A percentile compares a stretch with the other conserved stretches of the same genome.
Evolutionary conservation across 208 protist species (phyloP).

Genomic region (Zelonia costaricensis): DNA sequence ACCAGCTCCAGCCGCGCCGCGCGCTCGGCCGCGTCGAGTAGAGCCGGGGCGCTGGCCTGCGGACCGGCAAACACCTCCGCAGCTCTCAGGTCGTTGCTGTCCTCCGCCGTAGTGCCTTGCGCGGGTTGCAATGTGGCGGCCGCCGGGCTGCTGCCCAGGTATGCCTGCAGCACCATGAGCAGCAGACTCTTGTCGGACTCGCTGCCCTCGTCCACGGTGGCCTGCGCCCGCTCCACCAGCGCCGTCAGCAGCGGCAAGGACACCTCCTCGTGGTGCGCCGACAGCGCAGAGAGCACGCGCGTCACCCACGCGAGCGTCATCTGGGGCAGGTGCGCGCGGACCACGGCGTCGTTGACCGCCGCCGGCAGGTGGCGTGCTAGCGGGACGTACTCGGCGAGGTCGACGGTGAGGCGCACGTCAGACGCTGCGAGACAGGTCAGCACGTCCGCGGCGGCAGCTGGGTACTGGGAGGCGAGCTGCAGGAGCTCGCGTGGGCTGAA

Average conservation of each 20-base stretch:
- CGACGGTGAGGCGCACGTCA: constrained; percentile 58
- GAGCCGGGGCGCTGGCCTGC: too few relatives aligned
- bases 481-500: constrained; percentile 68
- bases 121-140: not conserved
- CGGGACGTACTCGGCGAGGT: constrained; percentile 61
- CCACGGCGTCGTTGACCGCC: constrained; percentile 47
- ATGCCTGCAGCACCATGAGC: constrained; percentile 72
- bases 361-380: constrained; percentile 61
- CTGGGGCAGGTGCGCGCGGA: constrained; percentile 47
- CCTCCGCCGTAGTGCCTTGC: not conserved
- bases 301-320: constrained; percentile 68
- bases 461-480: constrained; percentile 52
- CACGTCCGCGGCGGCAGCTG: constrained; percentile 34
- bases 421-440: constrained; percentile 34
- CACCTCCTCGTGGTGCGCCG: constrained; percentile 48
- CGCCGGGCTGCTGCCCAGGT: constrained; percentile 21
- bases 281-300: constrained; percentile 62
- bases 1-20: constrained; percentile 30
- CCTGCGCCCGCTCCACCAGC: constrained; percentile 47
- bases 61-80: too few relatives aligned
- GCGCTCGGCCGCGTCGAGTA: constrained; percentile 7
- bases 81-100: too few relatives aligned
- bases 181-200: constrained; percentile 74
- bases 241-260: constrained; percentile 40
- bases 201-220: constrained; percentile 32